Evolutionary conservation across 805 yeast genomes (phyloP).

Genomic region (Kluyveromyces dobzhanskii): DNA sequence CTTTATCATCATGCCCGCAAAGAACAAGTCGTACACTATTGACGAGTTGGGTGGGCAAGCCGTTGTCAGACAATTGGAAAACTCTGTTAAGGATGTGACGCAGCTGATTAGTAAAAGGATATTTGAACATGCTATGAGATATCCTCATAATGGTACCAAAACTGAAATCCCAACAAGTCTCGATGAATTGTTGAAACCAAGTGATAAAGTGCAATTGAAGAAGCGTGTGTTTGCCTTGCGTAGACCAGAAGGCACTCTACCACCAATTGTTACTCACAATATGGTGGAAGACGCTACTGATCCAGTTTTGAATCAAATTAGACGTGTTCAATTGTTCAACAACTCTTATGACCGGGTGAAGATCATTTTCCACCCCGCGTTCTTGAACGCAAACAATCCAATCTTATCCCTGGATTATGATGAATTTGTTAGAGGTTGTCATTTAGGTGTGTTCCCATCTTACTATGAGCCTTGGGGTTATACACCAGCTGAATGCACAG

Average conservation of each 20-base stretch:
- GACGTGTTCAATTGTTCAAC: conserved; percentile 87
- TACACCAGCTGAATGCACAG: conserved; percentile 98
- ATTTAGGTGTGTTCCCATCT: conserved; percentile 95
- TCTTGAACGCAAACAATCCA: conserved; percentile 89
- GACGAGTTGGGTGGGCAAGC: conserved; percentile 96
- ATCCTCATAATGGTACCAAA: conserved; percentile 39
- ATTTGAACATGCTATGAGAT: conserved; percentile 82
- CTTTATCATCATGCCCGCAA: conserved; percentile 96
- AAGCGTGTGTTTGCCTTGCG: conserved; percentile 90
- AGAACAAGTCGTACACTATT: conserved; percentile 86
- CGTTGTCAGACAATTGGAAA: conserved; percentile 83
- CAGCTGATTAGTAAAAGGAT: conserved; percentile 76
- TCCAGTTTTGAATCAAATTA: conserved; percentile 84
- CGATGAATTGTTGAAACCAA: conserved; percentile 74
- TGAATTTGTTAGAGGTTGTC: conserved; percentile 97
- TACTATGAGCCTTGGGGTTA: conserved; percentile 99
- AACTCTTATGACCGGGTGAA: conserved; percentile 86
- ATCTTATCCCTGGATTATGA: conserved; percentile 89
- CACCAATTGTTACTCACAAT: conserved; percentile 95
- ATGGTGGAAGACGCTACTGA: conserved; percentile 89
- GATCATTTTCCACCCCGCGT: conserved; percentile 96
- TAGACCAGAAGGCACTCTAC: conserved; percentile 61
- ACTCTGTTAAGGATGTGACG: conserved; percentile 82
- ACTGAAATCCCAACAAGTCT: conserved; percentile 67
- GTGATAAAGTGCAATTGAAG: conserved; percentile 82